phyloP scores from a whole-genome alignment of 495 filamentous ascomycete species.

The Pyronema omphalodes region DNA sequence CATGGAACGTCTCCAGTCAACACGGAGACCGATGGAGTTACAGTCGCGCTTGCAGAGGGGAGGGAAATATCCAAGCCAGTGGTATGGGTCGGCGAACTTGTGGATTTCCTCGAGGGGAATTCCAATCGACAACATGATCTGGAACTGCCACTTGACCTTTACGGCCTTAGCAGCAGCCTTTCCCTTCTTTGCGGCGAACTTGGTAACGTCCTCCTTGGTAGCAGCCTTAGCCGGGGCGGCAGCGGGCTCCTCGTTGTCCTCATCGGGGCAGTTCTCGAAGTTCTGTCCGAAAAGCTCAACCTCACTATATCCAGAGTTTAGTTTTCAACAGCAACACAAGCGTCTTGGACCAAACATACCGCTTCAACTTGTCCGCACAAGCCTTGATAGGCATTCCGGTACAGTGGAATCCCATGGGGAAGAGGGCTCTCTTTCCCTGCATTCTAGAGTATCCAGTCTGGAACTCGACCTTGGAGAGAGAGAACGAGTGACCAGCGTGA shows the following conservation, averaged over 20 bases:
- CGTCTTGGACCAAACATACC: conserved; percentile 3
- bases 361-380: conserved; percentile 71
- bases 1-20: conserved; percentile 84
- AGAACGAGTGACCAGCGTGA: conserved; percentile 83
- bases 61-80: conserved; percentile 85
- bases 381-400: conserved; percentile 98
- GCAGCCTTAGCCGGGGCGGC: conserved; percentile 24
- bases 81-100: conserved; percentile 64
- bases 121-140: conserved; percentile 73
- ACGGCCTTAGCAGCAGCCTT: conserved; percentile 83
- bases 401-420: conserved; percentile 86
- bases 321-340: not conserved
- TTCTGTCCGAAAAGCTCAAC: conserved; percentile 72
- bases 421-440: conserved; percentile 72
- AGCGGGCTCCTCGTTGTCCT: conserved; percentile 28
- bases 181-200: conserved; percentile 85
- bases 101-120: conserved; percentile 77
- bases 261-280: conserved; percentile 56
- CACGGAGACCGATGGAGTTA: conserved; percentile 62
- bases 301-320: conserved; percentile 40
- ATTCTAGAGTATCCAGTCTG: conserved; percentile 64
- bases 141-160: conserved; percentile 72
- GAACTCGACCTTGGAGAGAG: conserved; percentile 80
- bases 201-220: conserved; percentile 53
- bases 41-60: conserved; percentile 64